Evolutionary conservation across 1,139 yeast species (phyloP).

Genomic region (Suhomyces bribrorum): DNA sequence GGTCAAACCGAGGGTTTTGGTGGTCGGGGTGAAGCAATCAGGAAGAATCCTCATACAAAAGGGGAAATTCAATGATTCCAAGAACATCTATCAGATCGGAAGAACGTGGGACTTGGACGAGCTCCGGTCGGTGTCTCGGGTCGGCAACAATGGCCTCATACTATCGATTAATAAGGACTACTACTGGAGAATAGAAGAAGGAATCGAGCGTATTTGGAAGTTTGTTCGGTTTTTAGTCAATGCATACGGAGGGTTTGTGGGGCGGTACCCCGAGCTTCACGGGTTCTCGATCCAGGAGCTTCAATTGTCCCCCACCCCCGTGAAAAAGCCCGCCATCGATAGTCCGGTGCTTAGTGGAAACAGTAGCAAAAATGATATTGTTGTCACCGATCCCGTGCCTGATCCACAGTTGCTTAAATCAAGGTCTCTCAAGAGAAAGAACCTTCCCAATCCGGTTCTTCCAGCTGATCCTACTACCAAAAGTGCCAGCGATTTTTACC

Average conservation of each 20-base stretch:
- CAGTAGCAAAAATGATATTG: constrained; percentile 14
- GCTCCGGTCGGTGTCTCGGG: constrained; percentile 55
- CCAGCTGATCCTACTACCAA: constrained; percentile 22
- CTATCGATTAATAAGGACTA: constrained; percentile 74
- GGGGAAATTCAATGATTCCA: constrained; percentile 77
- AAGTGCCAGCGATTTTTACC: constrained; percentile 26
- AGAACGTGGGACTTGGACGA: constrained; percentile 90
- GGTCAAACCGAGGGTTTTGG: constrained; percentile 42
- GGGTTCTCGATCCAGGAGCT: constrained; percentile 41
- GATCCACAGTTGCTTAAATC: constrained; percentile 28
- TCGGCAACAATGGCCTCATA: constrained; percentile 57
- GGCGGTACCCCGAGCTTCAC: constrained; percentile 59
- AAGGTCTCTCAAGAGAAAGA: constrained; percentile 29
- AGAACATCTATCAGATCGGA: constrained; percentile 78
- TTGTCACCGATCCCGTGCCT: constrained; percentile 25
- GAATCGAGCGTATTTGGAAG: constrained; percentile 57
- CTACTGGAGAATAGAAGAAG: constrained; percentile 79
- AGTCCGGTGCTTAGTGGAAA: constrained; percentile 10
- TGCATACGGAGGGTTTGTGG: constrained; percentile 67
- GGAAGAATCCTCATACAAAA: constrained; percentile 80
- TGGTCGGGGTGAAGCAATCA: constrained; percentile 41
- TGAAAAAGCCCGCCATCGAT: constrained; percentile 13
- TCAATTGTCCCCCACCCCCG: constrained; percentile 34
- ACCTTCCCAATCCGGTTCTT: constrained; percentile 28
- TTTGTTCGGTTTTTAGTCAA: constrained; percentile 66